These are phyloP conservation scores for Sugiyamaella smithiae DNA, from an alignment of 805 yeast genomes.

Conservation along the genomic window DNA sequence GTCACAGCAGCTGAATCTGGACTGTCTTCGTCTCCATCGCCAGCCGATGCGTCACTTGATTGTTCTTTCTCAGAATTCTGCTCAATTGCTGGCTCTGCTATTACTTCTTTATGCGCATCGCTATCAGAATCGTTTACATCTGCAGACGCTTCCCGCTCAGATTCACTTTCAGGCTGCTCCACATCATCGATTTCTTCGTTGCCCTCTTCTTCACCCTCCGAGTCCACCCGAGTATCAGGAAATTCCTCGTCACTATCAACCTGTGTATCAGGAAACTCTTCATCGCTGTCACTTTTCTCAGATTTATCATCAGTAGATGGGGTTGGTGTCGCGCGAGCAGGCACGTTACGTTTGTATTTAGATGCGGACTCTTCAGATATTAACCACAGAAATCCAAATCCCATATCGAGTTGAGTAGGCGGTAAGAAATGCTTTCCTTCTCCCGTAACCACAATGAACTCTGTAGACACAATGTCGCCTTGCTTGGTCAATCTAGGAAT, in stretches of 20 bases:
- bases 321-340: conserved; percentile 10
- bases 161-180: not conserved
- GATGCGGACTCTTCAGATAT: conserved; percentile 52
- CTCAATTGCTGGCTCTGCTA: not conserved
- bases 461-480: conserved; percentile 60
- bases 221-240: conserved; percentile 28
- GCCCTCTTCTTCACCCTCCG: conserved; percentile 5
- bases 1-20: conserved; percentile 17
- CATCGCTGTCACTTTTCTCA: conserved; percentile 25
- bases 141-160: conserved; percentile 1
- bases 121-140: conserved; percentile 7
- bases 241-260: conserved; percentile 29
- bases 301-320: conserved; percentile 25
- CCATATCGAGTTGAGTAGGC: conserved; percentile 86
- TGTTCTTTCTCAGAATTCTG: not conserved
- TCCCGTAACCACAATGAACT: conserved; percentile 54
- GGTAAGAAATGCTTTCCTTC: conserved; percentile 54
- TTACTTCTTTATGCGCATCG: conserved; percentile 11
- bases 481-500: conserved; percentile 53
- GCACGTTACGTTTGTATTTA: conserved; percentile 27
- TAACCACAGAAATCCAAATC: conserved; percentile 78
- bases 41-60: conserved; percentile 1
- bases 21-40: conserved; percentile 3
- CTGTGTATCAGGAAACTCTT: conserved; percentile 29
- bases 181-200: conserved; percentile 6